Percentiles rank a stretch among this genome's conserved stretches.
These are phyloP conservation scores for Strobilomyces dryophilus DNA, from an alignment of 768 basidiomycete species.

Conservation along the genomic window DNA sequence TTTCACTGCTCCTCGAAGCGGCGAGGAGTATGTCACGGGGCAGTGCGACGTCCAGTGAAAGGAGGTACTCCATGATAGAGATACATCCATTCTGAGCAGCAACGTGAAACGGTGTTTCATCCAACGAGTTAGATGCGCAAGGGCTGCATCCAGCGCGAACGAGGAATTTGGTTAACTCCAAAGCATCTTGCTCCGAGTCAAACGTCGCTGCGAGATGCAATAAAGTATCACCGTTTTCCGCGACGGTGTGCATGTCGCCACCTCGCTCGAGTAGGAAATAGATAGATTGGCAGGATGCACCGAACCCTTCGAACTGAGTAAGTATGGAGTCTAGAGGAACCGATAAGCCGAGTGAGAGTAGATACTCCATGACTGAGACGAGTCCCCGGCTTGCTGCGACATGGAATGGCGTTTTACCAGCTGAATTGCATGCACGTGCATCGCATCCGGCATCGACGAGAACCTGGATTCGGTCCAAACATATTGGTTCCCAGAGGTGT, in stretches of 20 bases:
- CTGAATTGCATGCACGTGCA: not conserved
- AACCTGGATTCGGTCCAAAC: not conserved
- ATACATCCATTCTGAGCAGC: not conserved
- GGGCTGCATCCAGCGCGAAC: not conserved
- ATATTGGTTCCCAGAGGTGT: not conserved
- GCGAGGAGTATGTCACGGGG: not conserved
- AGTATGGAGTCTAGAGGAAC: not conserved
- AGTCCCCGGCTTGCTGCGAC: not conserved
- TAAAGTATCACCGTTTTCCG: not conserved
- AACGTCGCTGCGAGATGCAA: not conserved
- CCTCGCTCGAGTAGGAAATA: not conserved
- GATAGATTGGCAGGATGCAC: not conserved
- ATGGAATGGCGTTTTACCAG: not conserved
- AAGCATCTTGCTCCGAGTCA: not conserved
- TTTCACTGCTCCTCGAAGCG: not conserved
- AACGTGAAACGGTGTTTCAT: not conserved
- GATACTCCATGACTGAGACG: not conserved
- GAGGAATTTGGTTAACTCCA: not conserved
- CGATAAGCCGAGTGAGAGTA: not conserved
- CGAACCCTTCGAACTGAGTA: not conserved
- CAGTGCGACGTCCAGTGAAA: not conserved
- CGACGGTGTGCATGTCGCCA: not conserved
- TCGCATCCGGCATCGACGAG: not conserved
- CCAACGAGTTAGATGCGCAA: not conserved
- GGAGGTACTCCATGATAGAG: not conserved